A percentile compares a stretch with the other conserved stretches of the same genome.
Evolutionary conservation across 1,284 basidiomycete species (phyloP).

Genomic region (Somion occarium): DNA sequence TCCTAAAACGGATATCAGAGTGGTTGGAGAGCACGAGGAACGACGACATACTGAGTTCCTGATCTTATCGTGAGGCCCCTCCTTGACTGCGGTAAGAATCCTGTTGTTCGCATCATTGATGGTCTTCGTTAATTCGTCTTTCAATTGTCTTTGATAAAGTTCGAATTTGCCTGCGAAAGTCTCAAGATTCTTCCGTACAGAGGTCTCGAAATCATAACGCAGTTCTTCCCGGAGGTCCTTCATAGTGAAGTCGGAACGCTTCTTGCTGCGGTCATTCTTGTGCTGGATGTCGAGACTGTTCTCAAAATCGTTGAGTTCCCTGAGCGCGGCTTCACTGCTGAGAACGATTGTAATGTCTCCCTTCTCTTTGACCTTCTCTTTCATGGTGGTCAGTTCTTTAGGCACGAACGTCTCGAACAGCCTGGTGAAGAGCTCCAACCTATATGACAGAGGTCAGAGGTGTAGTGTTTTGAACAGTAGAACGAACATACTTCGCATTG

Average conservation of each 20-base stretch:
- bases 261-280: not conserved
- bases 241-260: constrained; percentile 3
- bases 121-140: constrained; percentile 19
- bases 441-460: not conserved
- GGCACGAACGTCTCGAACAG: constrained; percentile 15
- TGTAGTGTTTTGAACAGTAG: not conserved
- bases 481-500: constrained; percentile 14
- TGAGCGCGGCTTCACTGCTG: constrained; percentile 11
- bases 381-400: constrained; percentile 12
- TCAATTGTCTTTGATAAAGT: constrained; percentile 25
- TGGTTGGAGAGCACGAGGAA: constrained; percentile 3
- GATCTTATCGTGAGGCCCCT: constrained; percentile 26
- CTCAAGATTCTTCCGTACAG: constrained; percentile 23
- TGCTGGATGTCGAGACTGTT: not conserved
- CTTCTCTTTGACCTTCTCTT: constrained; percentile 10
- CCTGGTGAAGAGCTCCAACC: constrained; percentile 12
- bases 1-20: not conserved
- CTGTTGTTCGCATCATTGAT: constrained; percentile 22
- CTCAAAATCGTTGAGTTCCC: constrained; percentile 11
- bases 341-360: constrained; percentile 5
- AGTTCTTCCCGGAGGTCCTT: constrained; percentile 26
- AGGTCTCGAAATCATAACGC: constrained; percentile 19
- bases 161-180: constrained; percentile 29
- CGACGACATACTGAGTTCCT: constrained; percentile 18
- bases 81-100: constrained; percentile 20